Evolutionary conservation across 495 filamentous ascomycete species (phyloP), one percentile per base, ranked within the genome.

Genomic region (Aspergillus coremiiformis): DNA sequence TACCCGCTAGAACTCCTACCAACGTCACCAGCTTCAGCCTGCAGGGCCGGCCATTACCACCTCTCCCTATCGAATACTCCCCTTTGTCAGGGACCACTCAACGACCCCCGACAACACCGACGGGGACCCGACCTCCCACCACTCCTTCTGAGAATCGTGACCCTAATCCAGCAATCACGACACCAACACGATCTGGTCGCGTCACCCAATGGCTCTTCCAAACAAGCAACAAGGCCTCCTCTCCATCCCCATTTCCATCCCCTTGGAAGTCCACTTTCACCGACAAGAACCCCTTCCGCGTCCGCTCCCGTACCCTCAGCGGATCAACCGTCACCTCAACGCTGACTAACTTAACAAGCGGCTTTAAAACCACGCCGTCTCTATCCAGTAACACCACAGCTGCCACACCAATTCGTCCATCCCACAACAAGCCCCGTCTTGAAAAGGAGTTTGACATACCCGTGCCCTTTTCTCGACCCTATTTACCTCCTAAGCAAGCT

Each of bases 271-370:
- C 46, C 54, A 44, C 51, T 11, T 49, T 60, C 4, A 51, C 54
- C 3, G 54, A 58, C 17, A 64, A 63, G 19, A 53, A 57, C 21
- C 57, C 46, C 17, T 64, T 67, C 20, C 69, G 66, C 55, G 65
- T 66, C 30, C 66, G 67, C 53, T 61, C 65, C 32, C 72, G 69
- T 33, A 73, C 70, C 1, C 44, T 71, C 27, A 76, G 72, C 44
- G 70, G 70, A 14, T 70, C 68, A 10, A 74, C 72, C 4, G 49
- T 71, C 37, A 59, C 55, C 11, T 69, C 72, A 3, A 57, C 58
- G 10, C 52, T 61, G 5, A 68, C 63, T n/a, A 62, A 53, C 47
- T 49, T 62, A 23, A 61, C 59, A 14, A 54, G 56, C 1, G 44
- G 17, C 23, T 39, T 15, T 57, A 64, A 39, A 43, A 54, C 15